Base-by-base conservation (phyloP, 177 flowering plant genomes). In the Vitis hybrid region DNA sequence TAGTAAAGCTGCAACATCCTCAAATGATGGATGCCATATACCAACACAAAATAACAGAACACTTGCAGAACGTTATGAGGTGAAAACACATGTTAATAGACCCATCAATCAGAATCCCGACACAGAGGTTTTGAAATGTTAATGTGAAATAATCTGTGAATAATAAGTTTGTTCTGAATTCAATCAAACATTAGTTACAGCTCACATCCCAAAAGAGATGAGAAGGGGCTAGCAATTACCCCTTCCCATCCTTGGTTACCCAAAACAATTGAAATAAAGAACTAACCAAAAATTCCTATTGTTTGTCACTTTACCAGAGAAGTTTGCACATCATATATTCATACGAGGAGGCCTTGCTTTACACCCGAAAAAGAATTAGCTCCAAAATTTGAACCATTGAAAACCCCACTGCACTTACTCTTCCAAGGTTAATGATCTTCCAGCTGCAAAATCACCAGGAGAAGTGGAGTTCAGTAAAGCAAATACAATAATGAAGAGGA, bases 371-470 rank as follows among this genome's bases (percentile, higher is more conserved):
- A 48, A 72, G 52, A 68, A 63, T 59, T 70, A 59, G 51, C 74
- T 68, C 74, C 33, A 52, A 51, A 64, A 50, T 29, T 70, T 70
- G 60, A 14, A 70, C 56, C 60, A 51, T 51, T 65, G 31, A 0
- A 5, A 33, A 49, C n/a, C 12, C 52, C 73, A 45, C 14, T 14
- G 10, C 9, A 16, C 61, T 76, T 53, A 73, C 62, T 74, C 77
- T 76, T 76, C 76, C 60, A 62, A 15, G 57, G 69, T 52, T 66
- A 53, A 5, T 62, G 78, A 56, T 62, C 59, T 48, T 69, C 51
- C 72, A 66, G 64, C 83, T 80, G 83, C 83, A 71, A 76, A 70
- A 73, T 13, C 55, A 60, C 31, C 59, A 62, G 21, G 56, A 26
- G 13, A 70, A 45, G 5, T 52, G 10, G 7, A 10, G 31, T 53